Evolutionary conservation across 2,329 filamentous ascomycete species (phyloP).

Genomic region (Pseudocercospora pini-densiflorae): DNA sequence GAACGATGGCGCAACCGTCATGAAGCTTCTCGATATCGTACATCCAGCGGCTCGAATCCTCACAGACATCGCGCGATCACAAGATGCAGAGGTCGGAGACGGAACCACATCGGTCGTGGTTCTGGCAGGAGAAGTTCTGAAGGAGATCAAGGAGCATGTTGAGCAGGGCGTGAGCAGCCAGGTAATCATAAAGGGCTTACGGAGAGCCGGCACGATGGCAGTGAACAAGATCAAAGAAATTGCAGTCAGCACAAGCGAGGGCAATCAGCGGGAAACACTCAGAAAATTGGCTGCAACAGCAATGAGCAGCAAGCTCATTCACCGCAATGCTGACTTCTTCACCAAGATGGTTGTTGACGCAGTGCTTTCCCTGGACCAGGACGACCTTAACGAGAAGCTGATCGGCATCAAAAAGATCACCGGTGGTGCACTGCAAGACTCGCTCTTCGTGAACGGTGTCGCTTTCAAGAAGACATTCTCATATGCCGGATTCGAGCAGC

Average conservation of each 20-base stretch:
- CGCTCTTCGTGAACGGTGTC: conserved; percentile 95
- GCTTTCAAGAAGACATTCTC: conserved; percentile 99
- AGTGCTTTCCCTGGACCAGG: conserved; percentile 91
- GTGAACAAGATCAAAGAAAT: conserved; percentile 99
- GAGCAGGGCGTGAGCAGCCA: conserved; percentile 97
- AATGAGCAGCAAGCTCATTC: conserved; percentile 99
- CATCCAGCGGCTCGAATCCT: conserved; percentile 97
- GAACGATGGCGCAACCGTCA: conserved; percentile 98
- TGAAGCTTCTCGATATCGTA: conserved; percentile 99
- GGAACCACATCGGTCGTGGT: conserved; percentile 98
- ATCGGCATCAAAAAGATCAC: conserved; percentile 99
- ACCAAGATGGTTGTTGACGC: conserved; percentile 99
- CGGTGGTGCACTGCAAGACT: conserved; percentile 93
- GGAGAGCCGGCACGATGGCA: conserved; percentile 84
- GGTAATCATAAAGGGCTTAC: conserved; percentile 94
- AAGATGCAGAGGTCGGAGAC: conserved; percentile 98
- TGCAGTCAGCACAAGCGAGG: conserved; percentile 80
- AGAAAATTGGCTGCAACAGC: conserved; percentile 89
- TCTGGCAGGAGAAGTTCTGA: conserved; percentile 94
- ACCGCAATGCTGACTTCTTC: conserved; percentile 95
- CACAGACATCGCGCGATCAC: conserved; percentile 96
- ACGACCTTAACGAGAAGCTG: conserved; percentile 95
- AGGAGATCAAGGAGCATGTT: conserved; percentile 94
- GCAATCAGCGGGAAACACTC: conserved; percentile 84
- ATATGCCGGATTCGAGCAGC: conserved; percentile 98